Percentiles rank a stretch among this genome's conserved stretches.
Evolutionary conservation across 305 asterid genomes (phyloP).

Genomic region (Nicotiana rustica): DNA sequence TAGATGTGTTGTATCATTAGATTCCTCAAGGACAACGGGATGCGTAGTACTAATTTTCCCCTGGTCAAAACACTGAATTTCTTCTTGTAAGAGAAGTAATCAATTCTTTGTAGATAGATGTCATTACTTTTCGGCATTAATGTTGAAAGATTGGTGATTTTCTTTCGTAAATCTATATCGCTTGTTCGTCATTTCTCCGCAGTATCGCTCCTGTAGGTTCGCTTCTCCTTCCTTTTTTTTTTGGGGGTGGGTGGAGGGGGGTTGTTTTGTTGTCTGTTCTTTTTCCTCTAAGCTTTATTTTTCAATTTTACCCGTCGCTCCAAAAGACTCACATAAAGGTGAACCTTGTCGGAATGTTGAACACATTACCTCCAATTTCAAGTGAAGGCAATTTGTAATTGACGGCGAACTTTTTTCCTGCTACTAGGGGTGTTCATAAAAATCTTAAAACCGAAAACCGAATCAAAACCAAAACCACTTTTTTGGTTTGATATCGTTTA

Average conservation of each 20-base stretch:
- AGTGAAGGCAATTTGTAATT: neutral
- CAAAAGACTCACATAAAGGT: neutral
- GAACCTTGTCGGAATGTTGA: neutral
- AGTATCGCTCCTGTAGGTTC: neutral
- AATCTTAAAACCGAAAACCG: too few species aligned
- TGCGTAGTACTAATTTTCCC: conserved; percentile 39
- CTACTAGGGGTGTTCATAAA: too few species aligned
- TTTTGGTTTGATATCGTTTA: too few species aligned
- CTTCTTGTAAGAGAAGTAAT: neutral
- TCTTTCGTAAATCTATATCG: neutral
- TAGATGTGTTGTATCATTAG: conserved; percentile 46
- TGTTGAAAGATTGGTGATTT: neutral
- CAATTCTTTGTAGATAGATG: conserved; percentile 24
- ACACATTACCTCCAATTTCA: neutral
- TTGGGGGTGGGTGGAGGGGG: too few species aligned
- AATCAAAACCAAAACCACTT: too few species aligned
- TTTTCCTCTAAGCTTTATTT: neutral
- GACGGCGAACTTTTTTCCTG: neutral
- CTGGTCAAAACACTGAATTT: neutral
- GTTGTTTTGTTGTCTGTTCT: neutral
- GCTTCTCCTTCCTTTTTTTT: too few species aligned
- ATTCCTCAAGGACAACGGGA: conserved; percentile 34
- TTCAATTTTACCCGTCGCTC: conserved; percentile 12
- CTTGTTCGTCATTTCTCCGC: neutral
- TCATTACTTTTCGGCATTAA: neutral